Conservation (phyloP, 2,329 filamentous ascomycete genomes). For the Fusarium chlamydosporum region DNA sequence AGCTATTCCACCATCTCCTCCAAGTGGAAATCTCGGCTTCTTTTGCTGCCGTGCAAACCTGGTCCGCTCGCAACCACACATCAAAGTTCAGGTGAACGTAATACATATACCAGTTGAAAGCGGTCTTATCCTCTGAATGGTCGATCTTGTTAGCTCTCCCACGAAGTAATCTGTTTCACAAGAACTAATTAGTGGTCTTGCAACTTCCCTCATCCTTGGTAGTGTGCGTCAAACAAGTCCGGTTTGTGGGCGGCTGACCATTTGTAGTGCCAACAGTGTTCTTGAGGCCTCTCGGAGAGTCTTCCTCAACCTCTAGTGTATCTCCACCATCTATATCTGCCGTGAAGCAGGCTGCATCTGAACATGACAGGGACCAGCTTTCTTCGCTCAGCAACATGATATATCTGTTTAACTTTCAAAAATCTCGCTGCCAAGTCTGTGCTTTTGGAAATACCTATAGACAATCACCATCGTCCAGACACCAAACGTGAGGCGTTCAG, state of each 20-base stretch:
- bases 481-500: not conserved
- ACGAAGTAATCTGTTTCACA: not conserved
- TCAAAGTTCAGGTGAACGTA: not conserved
- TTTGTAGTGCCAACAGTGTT: slow-evolving; percentile 5
- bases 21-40: slow-evolving; percentile 14
- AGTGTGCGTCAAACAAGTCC: slow-evolving; percentile 9
- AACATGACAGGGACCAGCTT: not conserved
- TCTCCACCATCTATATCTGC: not conserved
- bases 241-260: slow-evolving; percentile 14
- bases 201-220: slow-evolving; percentile 1
- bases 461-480: not conserved
- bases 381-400: not conserved
- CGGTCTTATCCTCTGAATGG: slow-evolving; percentile 1
- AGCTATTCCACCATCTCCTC: slow-evolving; percentile 6
- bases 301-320: slow-evolving; percentile 2
- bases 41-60: slow-evolving; percentile 9
- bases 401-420: not conserved
- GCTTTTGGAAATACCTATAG: not conserved
- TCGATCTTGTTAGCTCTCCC: not conserved
- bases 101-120: not conserved
- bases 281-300: not conserved
- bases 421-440: not conserved
- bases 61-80: not conserved
- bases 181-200: slow-evolving; percentile 1
- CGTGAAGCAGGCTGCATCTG: slow-evolving; percentile 11